Percentiles rank a stretch among this genome's conserved stretches.
Conservation (phyloP, 2,329 filamentous ascomycete genomes). For the Cordyceps cicadae region DNA sequence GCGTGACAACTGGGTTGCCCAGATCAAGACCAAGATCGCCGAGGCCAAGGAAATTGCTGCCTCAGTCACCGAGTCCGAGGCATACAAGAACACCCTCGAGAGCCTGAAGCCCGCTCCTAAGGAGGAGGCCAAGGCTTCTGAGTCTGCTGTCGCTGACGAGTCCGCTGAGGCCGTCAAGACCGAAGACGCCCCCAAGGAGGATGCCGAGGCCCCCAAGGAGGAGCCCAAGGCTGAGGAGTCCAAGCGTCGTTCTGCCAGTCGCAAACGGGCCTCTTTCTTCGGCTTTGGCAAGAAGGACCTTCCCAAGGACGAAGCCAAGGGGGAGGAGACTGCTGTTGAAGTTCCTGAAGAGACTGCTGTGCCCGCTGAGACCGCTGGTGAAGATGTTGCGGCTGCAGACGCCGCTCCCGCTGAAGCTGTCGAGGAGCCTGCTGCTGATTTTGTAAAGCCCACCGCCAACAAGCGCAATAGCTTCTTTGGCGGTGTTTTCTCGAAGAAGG, state of each 20-base stretch:
- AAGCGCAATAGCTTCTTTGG: constrained; percentile 54
- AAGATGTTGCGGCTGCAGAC: constrained; percentile 22
- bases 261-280: constrained; percentile 59
- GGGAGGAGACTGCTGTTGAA: constrained; percentile 24
- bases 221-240: constrained; percentile 49
- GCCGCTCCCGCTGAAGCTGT: constrained; percentile 31
- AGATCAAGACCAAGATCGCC: constrained; percentile 71
- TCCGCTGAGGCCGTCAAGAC: constrained; percentile 47
- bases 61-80: constrained; percentile 66
- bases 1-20: constrained; percentile 86
- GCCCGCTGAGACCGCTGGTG: constrained; percentile 24
- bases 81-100: constrained; percentile 80
- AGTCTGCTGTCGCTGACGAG: constrained; percentile 33
- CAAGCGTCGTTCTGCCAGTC: constrained; percentile 55
- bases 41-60: constrained; percentile 78
- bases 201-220: constrained; percentile 30
- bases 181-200: constrained; percentile 28
- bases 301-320: constrained; percentile 30
- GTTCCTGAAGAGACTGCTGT: constrained; percentile 25
- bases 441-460: constrained; percentile 40
- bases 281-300: constrained; percentile 52
- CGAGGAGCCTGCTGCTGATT: constrained; percentile 28
- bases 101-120: constrained; percentile 48
- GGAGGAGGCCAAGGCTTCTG: constrained; percentile 24
- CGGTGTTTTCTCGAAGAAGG: constrained; percentile 42